These are phyloP conservation scores for Xerocomellus chrysenteron DNA, from an alignment of 768 basidiomycete genomes.

Conservation along the genomic window DNA sequence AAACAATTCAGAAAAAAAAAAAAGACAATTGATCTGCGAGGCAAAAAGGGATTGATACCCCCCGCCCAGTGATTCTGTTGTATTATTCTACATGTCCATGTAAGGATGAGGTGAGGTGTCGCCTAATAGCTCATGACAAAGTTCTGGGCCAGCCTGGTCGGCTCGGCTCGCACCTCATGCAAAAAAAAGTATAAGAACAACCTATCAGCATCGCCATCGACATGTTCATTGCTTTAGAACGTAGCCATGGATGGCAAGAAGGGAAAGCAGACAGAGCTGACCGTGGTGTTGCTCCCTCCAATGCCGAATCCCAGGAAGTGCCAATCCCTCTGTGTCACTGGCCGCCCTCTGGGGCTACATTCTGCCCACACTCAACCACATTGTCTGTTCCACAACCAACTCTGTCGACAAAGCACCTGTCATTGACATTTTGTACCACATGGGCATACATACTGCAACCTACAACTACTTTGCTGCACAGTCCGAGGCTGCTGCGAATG, in stretches of 20 bases:
- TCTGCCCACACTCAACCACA: constrained; percentile 73
- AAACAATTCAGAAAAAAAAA: no score
- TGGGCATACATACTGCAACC: constrained; percentile 80
- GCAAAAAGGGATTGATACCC: no score
- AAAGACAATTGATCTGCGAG: no score
- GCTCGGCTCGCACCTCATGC: no score
- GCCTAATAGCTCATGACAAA: no score
- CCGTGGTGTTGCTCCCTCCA: constrained; percentile 28
- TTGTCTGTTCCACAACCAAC: constrained; percentile 67
- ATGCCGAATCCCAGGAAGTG: constrained; percentile 60
- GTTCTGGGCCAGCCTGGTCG: no score
- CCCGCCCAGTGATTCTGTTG: no score
- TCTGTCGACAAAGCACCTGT: constrained; percentile 60
- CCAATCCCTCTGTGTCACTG: constrained; percentile 72
- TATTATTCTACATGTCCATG: no score
- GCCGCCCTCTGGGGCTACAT: constrained; percentile 74
- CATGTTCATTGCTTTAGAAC: no score
- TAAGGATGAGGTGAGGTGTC: no score
- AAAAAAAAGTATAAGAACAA: no score
- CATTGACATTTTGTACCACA: constrained; percentile 69
- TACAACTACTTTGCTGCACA: constrained; percentile 78
- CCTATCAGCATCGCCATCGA: no score
- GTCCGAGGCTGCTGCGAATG: constrained; percentile 42
- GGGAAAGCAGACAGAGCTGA: constrained; percentile 26
- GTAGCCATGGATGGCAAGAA: constrained; percentile 2